phyloP scores from a whole-genome alignment of 306 rosid genomes.

The Albizia julibrissin region DNA sequence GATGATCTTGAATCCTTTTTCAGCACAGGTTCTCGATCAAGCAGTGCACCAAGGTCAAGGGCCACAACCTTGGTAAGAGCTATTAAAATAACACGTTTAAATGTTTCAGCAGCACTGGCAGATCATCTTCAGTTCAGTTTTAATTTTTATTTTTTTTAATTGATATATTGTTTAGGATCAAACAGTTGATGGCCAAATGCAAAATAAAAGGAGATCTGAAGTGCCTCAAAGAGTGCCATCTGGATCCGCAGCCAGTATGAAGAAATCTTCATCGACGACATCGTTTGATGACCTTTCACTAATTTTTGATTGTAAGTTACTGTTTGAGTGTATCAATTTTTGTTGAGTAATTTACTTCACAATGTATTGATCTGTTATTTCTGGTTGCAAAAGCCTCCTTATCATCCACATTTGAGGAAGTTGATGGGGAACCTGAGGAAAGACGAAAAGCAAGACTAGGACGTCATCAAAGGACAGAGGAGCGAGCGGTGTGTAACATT shows the following conservation, averaged over 20 bases:
- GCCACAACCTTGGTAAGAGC: slow-evolving; percentile 57
- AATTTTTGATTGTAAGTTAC: slow-evolving; percentile 69
- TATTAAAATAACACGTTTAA: slow-evolving; percentile 19
- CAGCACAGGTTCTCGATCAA: slow-evolving; percentile 59
- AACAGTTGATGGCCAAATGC: slow-evolving; percentile 44
- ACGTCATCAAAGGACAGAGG: slow-evolving; percentile 70
- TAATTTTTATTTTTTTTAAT: slow-evolving; percentile 30
- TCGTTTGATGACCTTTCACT: slow-evolving; percentile 71
- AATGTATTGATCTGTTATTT: background rate
- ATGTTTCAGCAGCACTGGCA: slow-evolving; percentile 24
- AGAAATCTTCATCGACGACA: slow-evolving; percentile 52
- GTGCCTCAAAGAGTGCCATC: slow-evolving; percentile 53
- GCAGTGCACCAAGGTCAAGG: slow-evolving; percentile 84
- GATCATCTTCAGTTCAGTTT: slow-evolving; percentile 35
- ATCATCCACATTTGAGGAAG: slow-evolving; percentile 59
- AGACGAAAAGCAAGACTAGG: slow-evolving; percentile 78
- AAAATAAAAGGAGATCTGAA: slow-evolving; percentile 50
- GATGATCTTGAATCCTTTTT: slow-evolving; percentile 83
- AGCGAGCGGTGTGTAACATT: slow-evolving; percentile 67
- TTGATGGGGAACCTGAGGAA: slow-evolving; percentile 91
- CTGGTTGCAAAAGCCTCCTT: slow-evolving; percentile 55
- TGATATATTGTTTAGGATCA: slow-evolving; percentile 58
- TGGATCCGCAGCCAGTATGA: slow-evolving; percentile 46
- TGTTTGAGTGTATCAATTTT: slow-evolving; percentile 27
- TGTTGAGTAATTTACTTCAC: slow-evolving; percentile 17